phyloP scores from a whole-genome alignment of 495 filamentous ascomycete genomes.

The Chaetomidium leptoderma region DNA sequence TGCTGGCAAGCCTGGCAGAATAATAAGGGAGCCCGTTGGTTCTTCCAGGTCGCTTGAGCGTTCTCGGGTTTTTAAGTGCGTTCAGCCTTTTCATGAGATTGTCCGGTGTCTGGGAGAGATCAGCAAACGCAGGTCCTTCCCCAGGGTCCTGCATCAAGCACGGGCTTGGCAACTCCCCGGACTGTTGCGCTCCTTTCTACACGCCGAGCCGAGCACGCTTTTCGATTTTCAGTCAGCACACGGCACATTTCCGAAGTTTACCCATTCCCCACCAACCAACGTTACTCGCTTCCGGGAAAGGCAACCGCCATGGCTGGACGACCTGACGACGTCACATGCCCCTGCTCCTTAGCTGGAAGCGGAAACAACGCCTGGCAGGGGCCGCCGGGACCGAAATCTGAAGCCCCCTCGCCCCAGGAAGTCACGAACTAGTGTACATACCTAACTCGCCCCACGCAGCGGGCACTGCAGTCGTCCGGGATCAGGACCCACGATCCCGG shows the following conservation, averaged over 20 bases:
- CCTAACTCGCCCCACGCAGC: too few relatives aligned
- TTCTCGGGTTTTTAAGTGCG: not conserved
- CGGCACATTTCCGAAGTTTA: constrained; percentile 16
- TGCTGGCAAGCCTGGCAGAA: too few relatives aligned
- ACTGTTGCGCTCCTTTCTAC: constrained; percentile 1
- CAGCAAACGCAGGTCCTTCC: constrained; percentile 7
- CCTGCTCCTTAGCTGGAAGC: not conserved
- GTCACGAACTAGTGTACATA: too few relatives aligned
- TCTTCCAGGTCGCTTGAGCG: not conserved
- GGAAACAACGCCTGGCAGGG: not conserved
- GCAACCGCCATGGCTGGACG: not conserved
- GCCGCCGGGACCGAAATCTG: constrained; percentile 2
- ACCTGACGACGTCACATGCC: constrained; percentile 2
- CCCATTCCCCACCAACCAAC: constrained; percentile 2
- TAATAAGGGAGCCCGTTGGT: too few relatives aligned
- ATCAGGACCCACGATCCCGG: too few relatives aligned
- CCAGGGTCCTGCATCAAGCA: constrained; percentile 11
- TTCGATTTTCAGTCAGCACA: constrained; percentile 6
- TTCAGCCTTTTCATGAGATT: not conserved
- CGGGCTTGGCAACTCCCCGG: constrained; percentile 1
- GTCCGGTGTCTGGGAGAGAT: not conserved
- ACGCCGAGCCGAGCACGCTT: not conserved
- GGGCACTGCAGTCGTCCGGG: too few relatives aligned
- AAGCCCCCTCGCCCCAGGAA: too few relatives aligned
- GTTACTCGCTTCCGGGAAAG: constrained; percentile 12